A percentile compares a stretch with the other conserved stretches of the same genome.
Conservation (phyloP, 768 basidiomycete genomes). For the Clitopilus passeckerianus region DNA sequence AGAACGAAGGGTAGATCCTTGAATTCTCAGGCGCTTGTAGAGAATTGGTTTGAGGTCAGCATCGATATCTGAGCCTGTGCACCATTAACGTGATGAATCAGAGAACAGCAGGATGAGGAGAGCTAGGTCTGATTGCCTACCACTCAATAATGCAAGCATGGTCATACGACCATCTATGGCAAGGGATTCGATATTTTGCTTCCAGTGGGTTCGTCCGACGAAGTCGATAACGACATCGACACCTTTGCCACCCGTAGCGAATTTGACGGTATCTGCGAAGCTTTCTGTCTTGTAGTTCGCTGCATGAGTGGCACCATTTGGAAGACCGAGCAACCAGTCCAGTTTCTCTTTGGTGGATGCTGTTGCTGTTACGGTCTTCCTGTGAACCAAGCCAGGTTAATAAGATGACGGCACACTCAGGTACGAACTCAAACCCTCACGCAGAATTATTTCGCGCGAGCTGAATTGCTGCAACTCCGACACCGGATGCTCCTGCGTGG, state of each 20-base stretch:
- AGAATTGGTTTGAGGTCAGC: slow-evolving; percentile 62
- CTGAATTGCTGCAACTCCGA: slow-evolving; percentile 86
- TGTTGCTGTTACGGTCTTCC: slow-evolving; percentile 74
- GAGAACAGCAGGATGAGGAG: background rate
- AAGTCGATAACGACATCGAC: slow-evolving; percentile 86
- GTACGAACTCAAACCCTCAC: background rate
- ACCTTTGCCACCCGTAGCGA: slow-evolving; percentile 62
- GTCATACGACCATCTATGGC: slow-evolving; percentile 75
- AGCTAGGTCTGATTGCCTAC: slow-evolving; percentile 27
- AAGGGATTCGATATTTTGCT: slow-evolving; percentile 64
- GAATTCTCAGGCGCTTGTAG: slow-evolving; percentile 80
- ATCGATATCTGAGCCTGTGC: slow-evolving; percentile 45
- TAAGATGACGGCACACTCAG: background rate
- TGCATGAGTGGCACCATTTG: slow-evolving; percentile 66
- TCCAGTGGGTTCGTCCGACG: slow-evolving; percentile 72
- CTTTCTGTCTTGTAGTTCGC: slow-evolving; percentile 85
- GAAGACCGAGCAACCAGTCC: slow-evolving; percentile 63
- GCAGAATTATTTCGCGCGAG: slow-evolving; percentile 47
- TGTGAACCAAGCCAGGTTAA: slow-evolving; percentile 15
- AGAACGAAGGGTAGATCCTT: slow-evolving; percentile 83
- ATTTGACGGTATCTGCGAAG: slow-evolving; percentile 70
- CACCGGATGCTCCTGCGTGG: slow-evolving; percentile 90
- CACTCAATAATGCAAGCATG: slow-evolving; percentile 60
- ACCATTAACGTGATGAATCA: background rate
- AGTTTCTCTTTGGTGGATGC: slow-evolving; percentile 84